Percentiles rank a stretch among this genome's conserved stretches.
phyloP scores from a whole-genome alignment of 768 basidiomycete species.

The Tulasnella sp. region DNA sequence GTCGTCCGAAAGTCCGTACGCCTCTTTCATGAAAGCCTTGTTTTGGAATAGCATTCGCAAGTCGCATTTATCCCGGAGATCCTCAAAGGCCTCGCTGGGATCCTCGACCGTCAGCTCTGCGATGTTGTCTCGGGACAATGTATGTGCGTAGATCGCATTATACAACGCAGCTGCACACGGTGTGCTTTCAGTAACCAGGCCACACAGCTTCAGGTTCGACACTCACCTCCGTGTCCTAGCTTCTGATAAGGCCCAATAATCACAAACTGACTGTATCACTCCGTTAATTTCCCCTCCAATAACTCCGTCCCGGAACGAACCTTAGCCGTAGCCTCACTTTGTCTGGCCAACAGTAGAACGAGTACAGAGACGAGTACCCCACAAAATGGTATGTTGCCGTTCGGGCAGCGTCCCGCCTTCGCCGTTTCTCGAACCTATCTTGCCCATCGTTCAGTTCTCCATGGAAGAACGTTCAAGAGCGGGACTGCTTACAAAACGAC shows the following conservation, averaged over 20 bases:
- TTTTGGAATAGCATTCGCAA: slow-evolving; percentile 59
- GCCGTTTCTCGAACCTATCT: slow-evolving; percentile 71
- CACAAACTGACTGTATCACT: slow-evolving; percentile 66
- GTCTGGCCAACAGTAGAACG: slow-evolving; percentile 94
- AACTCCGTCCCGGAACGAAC: slow-evolving; percentile 29
- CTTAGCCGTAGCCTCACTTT: slow-evolving; percentile 76
- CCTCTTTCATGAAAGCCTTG: slow-evolving; percentile 58
- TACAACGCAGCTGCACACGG: slow-evolving; percentile 63
- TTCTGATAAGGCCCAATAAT: slow-evolving; percentile 84
- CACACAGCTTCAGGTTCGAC: too few species aligned
- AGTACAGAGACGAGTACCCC: slow-evolving; percentile 89
- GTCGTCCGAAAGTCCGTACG: slow-evolving; percentile 24
- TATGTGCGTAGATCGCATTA: slow-evolving; percentile 67
- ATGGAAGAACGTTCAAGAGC: too few species aligned
- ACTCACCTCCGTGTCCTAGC: slow-evolving; percentile 58
- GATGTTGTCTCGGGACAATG: slow-evolving; percentile 49
- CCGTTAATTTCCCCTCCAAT: neutral
- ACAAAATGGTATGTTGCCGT: slow-evolving; percentile 74
- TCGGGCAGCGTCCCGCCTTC: slow-evolving; percentile 38
- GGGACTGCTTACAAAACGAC: slow-evolving; percentile 53
- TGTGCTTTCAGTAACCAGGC: too few species aligned
- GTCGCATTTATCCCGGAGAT: slow-evolving; percentile 86
- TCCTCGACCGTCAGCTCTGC: slow-evolving; percentile 97
- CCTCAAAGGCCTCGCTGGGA: slow-evolving; percentile 95
- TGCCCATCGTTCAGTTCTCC: too few species aligned